Evolutionary conservation across 148 eudicot genomes (phyloP).

Genomic region (Diospyros lotus): DNA sequence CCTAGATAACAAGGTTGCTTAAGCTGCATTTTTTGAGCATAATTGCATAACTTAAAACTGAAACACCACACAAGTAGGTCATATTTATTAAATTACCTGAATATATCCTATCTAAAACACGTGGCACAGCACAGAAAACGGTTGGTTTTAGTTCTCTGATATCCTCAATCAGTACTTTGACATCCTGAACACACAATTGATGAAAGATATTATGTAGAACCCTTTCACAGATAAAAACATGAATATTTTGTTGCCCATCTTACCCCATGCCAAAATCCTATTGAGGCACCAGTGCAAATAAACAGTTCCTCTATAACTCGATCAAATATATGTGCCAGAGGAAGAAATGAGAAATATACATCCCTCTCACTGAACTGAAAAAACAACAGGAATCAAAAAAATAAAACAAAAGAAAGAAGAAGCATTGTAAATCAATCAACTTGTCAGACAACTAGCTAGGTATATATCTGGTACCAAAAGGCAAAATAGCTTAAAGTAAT

Average conservation of each 20-base stretch:
- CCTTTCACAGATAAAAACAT: constrained; percentile 3
- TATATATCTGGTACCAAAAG: background rate
- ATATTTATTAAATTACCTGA: constrained; percentile 44
- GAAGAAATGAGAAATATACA: constrained; percentile 85
- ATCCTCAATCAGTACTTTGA: constrained; percentile 71
- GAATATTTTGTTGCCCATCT: constrained; percentile 13
- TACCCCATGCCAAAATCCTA: constrained; percentile 99
- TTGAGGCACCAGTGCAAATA: constrained; percentile 74
- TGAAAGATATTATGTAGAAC: background rate
- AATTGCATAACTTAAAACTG: background rate
- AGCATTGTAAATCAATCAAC: constrained; percentile 3
- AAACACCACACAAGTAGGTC: background rate
- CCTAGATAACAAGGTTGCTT: background rate
- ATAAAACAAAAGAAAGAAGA: background rate
- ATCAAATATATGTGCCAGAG: constrained; percentile 94
- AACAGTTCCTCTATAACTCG: constrained; percentile 84
- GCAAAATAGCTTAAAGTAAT: background rate
- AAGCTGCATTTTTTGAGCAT: background rate
- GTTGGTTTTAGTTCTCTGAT: constrained; percentile 80
- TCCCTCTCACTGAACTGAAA: constrained; percentile 60
- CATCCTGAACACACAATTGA: constrained; percentile 50
- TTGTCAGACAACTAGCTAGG: background rate
- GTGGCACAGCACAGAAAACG: constrained; percentile 85
- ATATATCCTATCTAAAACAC: constrained; percentile 85
- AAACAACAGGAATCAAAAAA: background rate